Evolutionary conservation across 2,329 filamentous ascomycete genomes (phyloP).

Genomic region (Apiospora sp.): DNA sequence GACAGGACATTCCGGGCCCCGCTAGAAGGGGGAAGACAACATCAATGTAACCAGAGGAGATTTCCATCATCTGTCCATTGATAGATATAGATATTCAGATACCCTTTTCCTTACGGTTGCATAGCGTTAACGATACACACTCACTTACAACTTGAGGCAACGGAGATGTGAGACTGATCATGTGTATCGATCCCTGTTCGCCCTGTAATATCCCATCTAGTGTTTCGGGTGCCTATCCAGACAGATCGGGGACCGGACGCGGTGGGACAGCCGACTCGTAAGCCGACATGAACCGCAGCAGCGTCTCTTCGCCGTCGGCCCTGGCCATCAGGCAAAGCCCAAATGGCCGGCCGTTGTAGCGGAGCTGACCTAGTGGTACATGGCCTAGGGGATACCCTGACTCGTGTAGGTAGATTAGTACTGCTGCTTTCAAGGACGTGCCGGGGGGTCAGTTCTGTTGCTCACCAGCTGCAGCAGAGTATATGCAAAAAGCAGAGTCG

Average conservation of each 20-base stretch:
- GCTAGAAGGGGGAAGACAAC: not conserved
- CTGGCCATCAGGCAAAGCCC: conserved; percentile 14
- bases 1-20: not conserved
- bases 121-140: not conserved
- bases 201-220: not conserved
- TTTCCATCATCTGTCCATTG: too few species aligned
- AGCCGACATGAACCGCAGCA: conserved; percentile 19
- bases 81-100: not conserved
- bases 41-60: not conserved
- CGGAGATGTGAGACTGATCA: too few species aligned
- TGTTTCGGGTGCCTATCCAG: not conserved
- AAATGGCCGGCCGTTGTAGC: conserved; percentile 12
- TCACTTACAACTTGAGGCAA: too few species aligned
- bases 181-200: not conserved
- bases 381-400: conserved; percentile 1
- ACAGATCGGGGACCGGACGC: conserved; percentile 3
- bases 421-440: too few species aligned
- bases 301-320: not conserved
- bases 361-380: not conserved
- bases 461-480: conserved; percentile 23
- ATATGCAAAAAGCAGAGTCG: conserved; percentile 22
- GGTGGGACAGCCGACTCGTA: not conserved
- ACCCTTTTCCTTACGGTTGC: not conserved
- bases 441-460: not conserved
- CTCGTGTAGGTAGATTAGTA: not conserved